Evolutionary conservation across 2,329 filamentous ascomycete genomes (phyloP), one percentile per base, ranked within the genome.

Genomic region (Arthrocladium fulminans): DNA sequence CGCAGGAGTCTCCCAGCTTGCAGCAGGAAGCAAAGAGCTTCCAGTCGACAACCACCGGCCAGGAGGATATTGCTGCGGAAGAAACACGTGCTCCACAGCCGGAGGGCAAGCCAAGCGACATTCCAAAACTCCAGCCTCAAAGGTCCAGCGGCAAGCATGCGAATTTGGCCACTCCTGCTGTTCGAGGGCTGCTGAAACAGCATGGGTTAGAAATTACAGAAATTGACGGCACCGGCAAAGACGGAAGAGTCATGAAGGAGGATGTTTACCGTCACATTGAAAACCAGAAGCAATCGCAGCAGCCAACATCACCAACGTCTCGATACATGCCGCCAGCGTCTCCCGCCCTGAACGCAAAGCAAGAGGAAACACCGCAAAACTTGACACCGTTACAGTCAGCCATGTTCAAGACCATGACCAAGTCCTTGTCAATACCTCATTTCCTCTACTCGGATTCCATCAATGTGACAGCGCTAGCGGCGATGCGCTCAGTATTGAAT

Each of bases 401-500:
- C 63, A 98, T 98, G 92, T 97, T 95, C 80, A 96, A 94, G 71
- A 78, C 82, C 51, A 98, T 98, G 92, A 96, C 90, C 12, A 81
- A 81, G 50, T 96, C 90, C 2, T 76, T 98, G 54, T 79, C 69
- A 44, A 97, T 96, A 59, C 92, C 92, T 0, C 92, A 97, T 68
- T 96, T 98, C 69, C 79, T 97, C 52, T 98, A 94, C 70, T 84
- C 88, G 32, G 88, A 95, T 67, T 86, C 90, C 63, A 74, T 95
- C 43, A 85, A 94, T 69, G 83, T 96, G 65, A 83, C 84, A 37
- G 73, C 76, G 32, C 76, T 98, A 3, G 80, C 81, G 50, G 68
- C 77, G 42, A 75, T 96, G 45, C 86, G 92, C 40, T 73, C 74
- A 53, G 83, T 80, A 41, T 76, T 96, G 50, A 94, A 94, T 68